A percentile compares a stretch with the other conserved stretches of the same genome.
Evolutionary conservation across 805 yeast genomes (phyloP).

Genomic region (Trichomonascus vanleenenianus): DNA sequence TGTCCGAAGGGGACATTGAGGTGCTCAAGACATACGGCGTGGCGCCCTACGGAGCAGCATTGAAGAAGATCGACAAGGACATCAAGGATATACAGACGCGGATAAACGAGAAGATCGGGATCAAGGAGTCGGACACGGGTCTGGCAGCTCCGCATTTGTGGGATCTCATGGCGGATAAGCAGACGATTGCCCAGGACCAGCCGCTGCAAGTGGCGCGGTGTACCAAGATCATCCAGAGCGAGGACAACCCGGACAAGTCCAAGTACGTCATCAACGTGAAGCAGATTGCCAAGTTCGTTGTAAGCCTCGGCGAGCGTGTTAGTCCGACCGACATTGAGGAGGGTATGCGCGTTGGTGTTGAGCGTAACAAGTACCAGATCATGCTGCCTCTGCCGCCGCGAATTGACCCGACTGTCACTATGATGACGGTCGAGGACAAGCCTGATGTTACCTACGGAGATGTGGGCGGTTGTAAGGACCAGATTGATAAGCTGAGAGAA

Average conservation of each 20-base stretch:
- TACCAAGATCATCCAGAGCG: slow-evolving; percentile 74
- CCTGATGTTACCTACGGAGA: slow-evolving; percentile 98
- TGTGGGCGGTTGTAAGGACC: slow-evolving; percentile 98
- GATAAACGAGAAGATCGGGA: slow-evolving; percentile 89
- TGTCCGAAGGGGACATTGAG: slow-evolving; percentile 94
- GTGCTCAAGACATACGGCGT: slow-evolving; percentile 95
- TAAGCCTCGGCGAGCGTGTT: slow-evolving; percentile 91
- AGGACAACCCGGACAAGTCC: slow-evolving; percentile 75
- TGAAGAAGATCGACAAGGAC: slow-evolving; percentile 81
- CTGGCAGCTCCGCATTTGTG: slow-evolving; percentile 92
- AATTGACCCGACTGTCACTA: slow-evolving; percentile 95
- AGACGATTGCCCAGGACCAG: slow-evolving; percentile 86
- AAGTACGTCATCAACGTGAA: slow-evolving; percentile 94
- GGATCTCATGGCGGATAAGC: slow-evolving; percentile 96
- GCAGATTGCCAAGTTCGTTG: slow-evolving; percentile 97
- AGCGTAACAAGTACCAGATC: slow-evolving; percentile 92
- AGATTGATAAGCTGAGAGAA: slow-evolving; percentile 91
- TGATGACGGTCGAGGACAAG: slow-evolving; percentile 99
- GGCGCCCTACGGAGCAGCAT: slow-evolving; percentile 82
- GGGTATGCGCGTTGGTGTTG: slow-evolving; percentile 99
- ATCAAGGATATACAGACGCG: slow-evolving; percentile 74
- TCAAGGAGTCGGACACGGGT: slow-evolving; percentile 89
- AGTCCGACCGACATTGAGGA: slow-evolving; percentile 99
- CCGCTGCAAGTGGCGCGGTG: slow-evolving; percentile 98
- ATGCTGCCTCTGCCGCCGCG: slow-evolving; percentile 96